Percentiles rank a stretch among this genome's conserved stretches.
phyloP scores from a whole-genome alignment of 106 monocot genomes.

The Dioscorea dumetorum region DNA sequence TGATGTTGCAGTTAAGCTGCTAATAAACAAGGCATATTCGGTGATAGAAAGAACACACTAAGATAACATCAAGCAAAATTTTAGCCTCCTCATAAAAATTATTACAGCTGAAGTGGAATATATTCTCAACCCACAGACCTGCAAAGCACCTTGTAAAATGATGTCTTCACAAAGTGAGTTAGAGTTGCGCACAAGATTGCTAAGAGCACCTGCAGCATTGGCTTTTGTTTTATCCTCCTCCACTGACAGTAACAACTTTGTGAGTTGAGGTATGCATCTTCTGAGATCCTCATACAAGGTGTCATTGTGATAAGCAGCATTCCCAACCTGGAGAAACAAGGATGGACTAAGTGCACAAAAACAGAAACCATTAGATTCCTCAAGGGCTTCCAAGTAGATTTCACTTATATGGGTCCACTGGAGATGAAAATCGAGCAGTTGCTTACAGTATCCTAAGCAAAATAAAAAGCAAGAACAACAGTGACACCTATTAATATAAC shows the following conservation, averaged over 20 bases:
- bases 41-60: too few relatives aligned
- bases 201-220: constrained; percentile 94
- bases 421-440: too few relatives aligned
- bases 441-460: too few relatives aligned
- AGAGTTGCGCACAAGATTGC: constrained; percentile 91
- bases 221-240: constrained; percentile 97
- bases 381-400: too few relatives aligned
- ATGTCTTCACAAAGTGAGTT: constrained; percentile 70
- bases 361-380: too few relatives aligned
- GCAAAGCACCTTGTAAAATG: constrained; percentile 64
- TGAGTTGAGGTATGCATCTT: constrained; percentile 81
- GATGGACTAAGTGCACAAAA: constrained; percentile 1
- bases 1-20: too few relatives aligned
- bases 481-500: too few relatives aligned
- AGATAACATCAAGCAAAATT: too few relatives aligned
- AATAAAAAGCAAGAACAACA: too few relatives aligned
- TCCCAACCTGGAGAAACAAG: constrained; percentile 52
- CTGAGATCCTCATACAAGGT: constrained; percentile 63
- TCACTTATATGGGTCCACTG: too few relatives aligned
- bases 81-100: background rate
- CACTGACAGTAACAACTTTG: constrained; percentile 49
- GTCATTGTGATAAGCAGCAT: constrained; percentile 93
- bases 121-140: constrained; percentile 36
- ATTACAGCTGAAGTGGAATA: too few relatives aligned
- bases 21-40: too few relatives aligned